Evolutionary conservation across 139 green algal genomes (phyloP), one percentile per base, ranked within the genome.

Genomic region (Trebouxia sp.): DNA sequence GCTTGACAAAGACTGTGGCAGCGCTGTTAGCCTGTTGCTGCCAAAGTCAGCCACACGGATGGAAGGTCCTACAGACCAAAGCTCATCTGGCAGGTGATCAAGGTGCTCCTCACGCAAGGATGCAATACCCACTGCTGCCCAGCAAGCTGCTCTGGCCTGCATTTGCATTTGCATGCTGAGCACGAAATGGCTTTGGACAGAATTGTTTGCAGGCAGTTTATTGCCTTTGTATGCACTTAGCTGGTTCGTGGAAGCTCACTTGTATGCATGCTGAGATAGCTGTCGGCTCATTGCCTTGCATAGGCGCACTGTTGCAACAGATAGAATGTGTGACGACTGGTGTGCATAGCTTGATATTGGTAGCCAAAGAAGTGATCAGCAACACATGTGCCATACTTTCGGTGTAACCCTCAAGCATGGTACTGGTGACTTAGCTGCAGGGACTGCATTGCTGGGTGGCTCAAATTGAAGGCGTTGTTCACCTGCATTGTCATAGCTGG

Each of bases 61-160:
- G 5, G 37, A 42, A 7, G 56, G 15, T 0, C 58, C 75, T 0
- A 81, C 12, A 15, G 12, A 6, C 15, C 48, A 53, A 6, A 84
- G n/a, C 41, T 88, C 82, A 1, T 48, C 35, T 28, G 82, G 87
- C 41, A 93, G 43, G 10, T 51, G 39, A 1, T 37, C 17, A 42
- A 93, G 83, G 45, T 76, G 67, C 78, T 89, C 38, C 72, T 91
- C 91, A 0, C 91, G 65, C 45, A 94, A 41, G 0, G 87, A 39
- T 20, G 88, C 75, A 24, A 94, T 87, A 24, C 90, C 91, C 10
- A 86, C 92, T 76, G 88, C 91, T 42, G 72, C 51, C 91, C 91
- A 94, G 6, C 56, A 62, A 3, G 39, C 55, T 37, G 76, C 69
- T 6, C 90, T 80, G 28, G 88, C 84, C 58, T 42, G 39, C 80